Percentiles rank a stretch among this genome's conserved stretches.
Conservation (phyloP, 1,139 yeast species). For the Saccharomycopsis phalli region DNA sequence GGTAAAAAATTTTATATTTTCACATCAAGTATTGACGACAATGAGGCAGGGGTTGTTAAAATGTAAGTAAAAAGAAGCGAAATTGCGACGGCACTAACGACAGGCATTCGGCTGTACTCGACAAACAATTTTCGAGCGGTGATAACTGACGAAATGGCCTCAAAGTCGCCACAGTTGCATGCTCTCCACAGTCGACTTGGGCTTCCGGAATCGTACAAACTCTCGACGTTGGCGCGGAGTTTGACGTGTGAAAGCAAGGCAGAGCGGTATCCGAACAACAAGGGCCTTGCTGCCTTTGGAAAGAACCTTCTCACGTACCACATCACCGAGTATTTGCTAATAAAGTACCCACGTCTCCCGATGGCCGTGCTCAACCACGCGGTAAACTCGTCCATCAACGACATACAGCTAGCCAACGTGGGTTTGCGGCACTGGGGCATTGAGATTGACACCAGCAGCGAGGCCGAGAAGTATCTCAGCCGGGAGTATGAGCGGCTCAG, state of each 20-base stretch:
- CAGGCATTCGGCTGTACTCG: background rate
- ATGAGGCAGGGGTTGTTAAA: no score
- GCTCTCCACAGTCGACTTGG: slow-evolving; percentile 76
- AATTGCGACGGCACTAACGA: no score
- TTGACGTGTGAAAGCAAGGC: slow-evolving; percentile 47
- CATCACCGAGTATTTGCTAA: slow-evolving; percentile 61
- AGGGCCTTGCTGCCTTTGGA: slow-evolving; percentile 77
- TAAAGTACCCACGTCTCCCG: slow-evolving; percentile 85
- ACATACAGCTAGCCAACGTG: slow-evolving; percentile 49
- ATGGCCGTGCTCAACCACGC: slow-evolving; percentile 66
- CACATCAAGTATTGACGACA: no score
- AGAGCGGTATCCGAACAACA: slow-evolving; percentile 51
- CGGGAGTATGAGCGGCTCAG: slow-evolving; percentile 58
- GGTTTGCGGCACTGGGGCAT: slow-evolving; percentile 80
- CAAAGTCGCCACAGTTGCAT: slow-evolving; percentile 56
- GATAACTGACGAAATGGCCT: slow-evolving; percentile 38
- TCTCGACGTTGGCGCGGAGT: slow-evolving; percentile 71
- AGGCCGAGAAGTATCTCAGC: slow-evolving; percentile 58
- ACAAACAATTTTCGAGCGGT: slow-evolving; percentile 11
- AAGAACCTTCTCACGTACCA: slow-evolving; percentile 67
- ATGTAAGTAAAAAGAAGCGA: no score
- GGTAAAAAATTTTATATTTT: no score
- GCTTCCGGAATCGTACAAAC: slow-evolving; percentile 46
- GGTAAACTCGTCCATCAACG: slow-evolving; percentile 63
- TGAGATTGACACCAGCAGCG: slow-evolving; percentile 57